phyloP scores from a whole-genome alignment of 2,329 filamentous ascomycete species.

The Cytospora piceae region DNA sequence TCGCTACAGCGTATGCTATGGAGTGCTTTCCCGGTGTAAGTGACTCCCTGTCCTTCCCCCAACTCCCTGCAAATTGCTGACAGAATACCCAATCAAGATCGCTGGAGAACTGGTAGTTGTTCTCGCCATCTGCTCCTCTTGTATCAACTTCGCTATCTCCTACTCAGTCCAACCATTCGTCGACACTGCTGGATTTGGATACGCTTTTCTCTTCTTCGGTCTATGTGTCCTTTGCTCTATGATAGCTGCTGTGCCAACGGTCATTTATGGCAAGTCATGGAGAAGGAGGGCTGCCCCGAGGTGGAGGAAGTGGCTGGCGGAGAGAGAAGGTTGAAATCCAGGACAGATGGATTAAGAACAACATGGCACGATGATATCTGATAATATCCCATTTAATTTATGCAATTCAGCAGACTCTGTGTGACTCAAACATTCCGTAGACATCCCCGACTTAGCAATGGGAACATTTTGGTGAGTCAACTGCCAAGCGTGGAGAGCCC shows the following conservation, averaged over 20 bases:
- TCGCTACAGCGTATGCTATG: slow-evolving; percentile 47
- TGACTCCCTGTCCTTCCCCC: not conserved
- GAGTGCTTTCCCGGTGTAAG: slow-evolving; percentile 44
- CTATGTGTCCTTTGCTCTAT: slow-evolving; percentile 37
- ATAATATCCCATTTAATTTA: no score
- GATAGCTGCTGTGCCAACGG: slow-evolving; percentile 37
- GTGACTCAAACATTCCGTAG: no score
- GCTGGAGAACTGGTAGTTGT: slow-evolving; percentile 44
- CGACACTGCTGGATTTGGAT: slow-evolving; percentile 38
- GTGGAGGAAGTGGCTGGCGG: not conserved
- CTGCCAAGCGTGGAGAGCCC: no score
- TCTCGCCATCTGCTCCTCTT: slow-evolving; percentile 40
- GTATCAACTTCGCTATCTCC: slow-evolving; percentile 41
- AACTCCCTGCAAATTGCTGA: not conserved
- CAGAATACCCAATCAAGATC: slow-evolving; percentile 33
- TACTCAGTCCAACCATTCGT: slow-evolving; percentile 46
- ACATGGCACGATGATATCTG: not conserved
- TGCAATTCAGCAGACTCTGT: no score
- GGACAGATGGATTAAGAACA: not conserved
- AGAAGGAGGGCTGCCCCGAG: slow-evolving; percentile 27
- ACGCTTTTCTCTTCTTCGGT: slow-evolving; percentile 42
- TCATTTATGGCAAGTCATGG: slow-evolving; percentile 42
- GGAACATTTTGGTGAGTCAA: no score
- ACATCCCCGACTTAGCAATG: no score
- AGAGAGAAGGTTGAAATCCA: not conserved